Conservation (phyloP, 768 basidiomycete genomes). For the Auriscalpium vulgare region DNA sequence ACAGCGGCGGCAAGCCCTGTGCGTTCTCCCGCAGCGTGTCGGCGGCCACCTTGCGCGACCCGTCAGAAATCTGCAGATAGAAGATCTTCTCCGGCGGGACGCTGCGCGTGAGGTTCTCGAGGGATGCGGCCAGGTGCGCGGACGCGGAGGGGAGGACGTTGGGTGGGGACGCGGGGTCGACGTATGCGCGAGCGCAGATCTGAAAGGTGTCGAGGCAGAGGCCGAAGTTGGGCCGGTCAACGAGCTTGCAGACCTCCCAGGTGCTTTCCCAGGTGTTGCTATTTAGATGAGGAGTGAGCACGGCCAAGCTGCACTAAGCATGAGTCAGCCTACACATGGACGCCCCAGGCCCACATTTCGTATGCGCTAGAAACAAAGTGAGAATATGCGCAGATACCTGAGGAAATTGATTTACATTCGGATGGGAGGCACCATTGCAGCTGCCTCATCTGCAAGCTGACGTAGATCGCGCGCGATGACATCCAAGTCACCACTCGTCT, state of each 20-base stretch:
- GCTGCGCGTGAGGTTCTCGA: conserved; percentile 15
- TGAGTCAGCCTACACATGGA: conserved; percentile 15
- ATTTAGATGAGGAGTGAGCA: neutral
- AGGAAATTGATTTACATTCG: conserved; percentile 11
- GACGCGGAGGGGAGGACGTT: conserved; percentile 11
- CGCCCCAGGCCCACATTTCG: conserved; percentile 27
- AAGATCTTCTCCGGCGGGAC: conserved; percentile 21
- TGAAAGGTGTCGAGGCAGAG: conserved; percentile 27
- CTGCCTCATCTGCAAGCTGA: conserved; percentile 21
- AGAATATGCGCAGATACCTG: neutral
- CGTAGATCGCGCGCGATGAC: conserved; percentile 22
- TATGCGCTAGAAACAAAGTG: conserved; percentile 19
- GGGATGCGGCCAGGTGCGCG: conserved; percentile 13
- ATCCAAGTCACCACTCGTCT: conserved; percentile 17
- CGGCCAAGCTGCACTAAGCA: too few species aligned
- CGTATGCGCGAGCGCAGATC: conserved; percentile 22
- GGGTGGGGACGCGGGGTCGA: conserved; percentile 15
- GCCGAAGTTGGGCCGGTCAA: conserved; percentile 23
- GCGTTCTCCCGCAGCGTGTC: conserved; percentile 13
- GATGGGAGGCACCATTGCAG: conserved; percentile 20
- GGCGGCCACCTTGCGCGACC: conserved; percentile 14
- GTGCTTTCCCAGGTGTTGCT: conserved; percentile 25
- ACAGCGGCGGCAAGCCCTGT: conserved; percentile 18
- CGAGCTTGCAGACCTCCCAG: conserved; percentile 24
- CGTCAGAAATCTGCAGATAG: conserved; percentile 27